Percentiles rank a stretch among this genome's conserved stretches.
phyloP scores from a whole-genome alignment of 257 asterid species.

The Ehretia macrophylla region DNA sequence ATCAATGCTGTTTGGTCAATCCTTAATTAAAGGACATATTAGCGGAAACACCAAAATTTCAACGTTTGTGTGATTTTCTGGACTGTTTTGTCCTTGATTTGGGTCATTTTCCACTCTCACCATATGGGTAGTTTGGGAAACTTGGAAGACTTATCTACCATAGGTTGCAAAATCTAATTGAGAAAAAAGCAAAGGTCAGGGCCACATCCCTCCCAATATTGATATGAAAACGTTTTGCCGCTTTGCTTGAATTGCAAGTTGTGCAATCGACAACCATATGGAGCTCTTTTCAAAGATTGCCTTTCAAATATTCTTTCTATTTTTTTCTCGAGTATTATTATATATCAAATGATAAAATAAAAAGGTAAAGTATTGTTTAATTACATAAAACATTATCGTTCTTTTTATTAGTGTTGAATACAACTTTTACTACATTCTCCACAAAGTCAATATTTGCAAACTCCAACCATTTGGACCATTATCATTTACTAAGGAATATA shows the following conservation, averaged over 20 bases:
- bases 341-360: too few species aligned
- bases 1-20: conserved; percentile 13
- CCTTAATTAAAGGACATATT: conserved; percentile 31
- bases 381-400: too few species aligned
- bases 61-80: neutral
- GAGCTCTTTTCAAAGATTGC: neutral
- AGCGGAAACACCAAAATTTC: conserved; percentile 14
- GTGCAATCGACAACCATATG: conserved; percentile 13
- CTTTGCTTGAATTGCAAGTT: conserved; percentile 51
- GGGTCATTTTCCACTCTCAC: neutral
- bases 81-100: conserved; percentile 9
- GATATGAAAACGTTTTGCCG: conserved; percentile 33
- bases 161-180: neutral
- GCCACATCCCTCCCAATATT: conserved; percentile 9
- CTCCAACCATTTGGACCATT: too few species aligned
- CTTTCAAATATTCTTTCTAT: neutral
- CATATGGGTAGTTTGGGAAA: neutral
- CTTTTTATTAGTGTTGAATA: too few species aligned
- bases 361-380: too few species aligned
- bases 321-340: too few species aligned
- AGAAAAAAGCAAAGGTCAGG: conserved; percentile 5
- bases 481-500: too few species aligned
- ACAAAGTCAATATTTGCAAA: too few species aligned
- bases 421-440: too few species aligned
- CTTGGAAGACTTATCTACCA: neutral